Conservation (phyloP, 306 rosid genomes). For the Sindora glabra region DNA sequence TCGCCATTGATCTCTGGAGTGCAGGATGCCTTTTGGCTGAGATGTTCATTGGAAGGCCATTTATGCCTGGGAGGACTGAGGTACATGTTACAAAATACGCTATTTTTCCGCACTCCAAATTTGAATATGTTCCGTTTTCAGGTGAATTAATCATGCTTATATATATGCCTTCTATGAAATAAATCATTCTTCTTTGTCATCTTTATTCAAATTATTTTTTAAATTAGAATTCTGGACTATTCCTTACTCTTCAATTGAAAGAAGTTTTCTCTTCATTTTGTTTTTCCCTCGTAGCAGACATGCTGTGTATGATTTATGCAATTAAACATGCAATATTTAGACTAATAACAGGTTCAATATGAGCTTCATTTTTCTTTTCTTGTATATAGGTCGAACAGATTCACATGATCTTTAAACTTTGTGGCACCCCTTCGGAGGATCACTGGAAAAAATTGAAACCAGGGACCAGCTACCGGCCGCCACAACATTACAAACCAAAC, state of each 20-base stretch:
- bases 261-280: too few relatives aligned
- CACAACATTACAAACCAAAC: slow-evolving; percentile 25
- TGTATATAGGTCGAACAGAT: slow-evolving; percentile 66
- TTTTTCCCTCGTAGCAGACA: too few relatives aligned
- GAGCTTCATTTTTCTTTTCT: too few relatives aligned
- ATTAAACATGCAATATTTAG: too few relatives aligned
- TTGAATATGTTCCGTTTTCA: neutral
- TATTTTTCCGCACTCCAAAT: neutral
- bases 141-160: too few relatives aligned
- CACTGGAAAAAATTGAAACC: slow-evolving; percentile 53
- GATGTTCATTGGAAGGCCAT: slow-evolving; percentile 59
- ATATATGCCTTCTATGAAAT: too few relatives aligned
- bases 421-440: slow-evolving; percentile 69
- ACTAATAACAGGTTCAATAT: too few relatives aligned
- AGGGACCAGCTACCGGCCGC: slow-evolving; percentile 23
- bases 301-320: too few relatives aligned
- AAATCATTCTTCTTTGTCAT: too few relatives aligned
- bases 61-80: slow-evolving; percentile 79
- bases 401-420: slow-evolving; percentile 74
- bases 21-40: slow-evolving; percentile 71
- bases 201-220: too few relatives aligned
- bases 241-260: too few relatives aligned
- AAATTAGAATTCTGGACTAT: too few relatives aligned
- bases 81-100: slow-evolving; percentile 11
- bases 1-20: slow-evolving; percentile 85